Conservation (phyloP, 768 basidiomycete species). For the Leccinum aurantiacum region DNA sequence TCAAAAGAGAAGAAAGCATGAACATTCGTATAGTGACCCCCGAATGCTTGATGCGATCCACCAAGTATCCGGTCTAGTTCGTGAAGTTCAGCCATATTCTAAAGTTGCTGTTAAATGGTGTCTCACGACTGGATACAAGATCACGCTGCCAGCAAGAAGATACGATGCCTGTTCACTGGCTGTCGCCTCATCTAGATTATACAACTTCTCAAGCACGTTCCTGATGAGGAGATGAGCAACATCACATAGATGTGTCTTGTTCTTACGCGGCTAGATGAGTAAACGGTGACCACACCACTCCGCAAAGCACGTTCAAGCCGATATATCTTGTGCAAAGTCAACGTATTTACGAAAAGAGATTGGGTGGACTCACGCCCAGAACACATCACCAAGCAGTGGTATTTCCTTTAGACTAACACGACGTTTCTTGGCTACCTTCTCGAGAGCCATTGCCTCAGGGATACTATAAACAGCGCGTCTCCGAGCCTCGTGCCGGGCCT, state of each 20-base stretch:
- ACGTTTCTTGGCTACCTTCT: constrained; percentile 65
- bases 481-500: constrained; percentile 55
- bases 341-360: not conserved
- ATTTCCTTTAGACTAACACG: constrained; percentile 61
- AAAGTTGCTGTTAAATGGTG: not conserved
- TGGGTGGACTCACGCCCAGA: constrained; percentile 61
- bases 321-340: constrained; percentile 52
- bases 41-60: constrained; percentile 58
- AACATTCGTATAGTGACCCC: constrained; percentile 60
- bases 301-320: constrained; percentile 72
- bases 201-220: constrained; percentile 72
- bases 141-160: constrained; percentile 64
- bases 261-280: constrained; percentile 72
- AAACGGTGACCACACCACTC: constrained; percentile 76
- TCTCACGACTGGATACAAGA: constrained; percentile 69
- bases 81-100: constrained; percentile 2
- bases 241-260: not conserved
- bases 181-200: constrained; percentile 54
- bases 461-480: constrained; percentile 43
- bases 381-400: constrained; percentile 68
- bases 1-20: constrained; percentile 55
- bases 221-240: constrained; percentile 35
- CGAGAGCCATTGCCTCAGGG: constrained; percentile 60
- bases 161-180: constrained; percentile 70
- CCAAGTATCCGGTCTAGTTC: constrained; percentile 59